phyloP scores from a whole-genome alignment of 2,329 filamentous ascomycete species.

The Fulvia fulva region DNA sequence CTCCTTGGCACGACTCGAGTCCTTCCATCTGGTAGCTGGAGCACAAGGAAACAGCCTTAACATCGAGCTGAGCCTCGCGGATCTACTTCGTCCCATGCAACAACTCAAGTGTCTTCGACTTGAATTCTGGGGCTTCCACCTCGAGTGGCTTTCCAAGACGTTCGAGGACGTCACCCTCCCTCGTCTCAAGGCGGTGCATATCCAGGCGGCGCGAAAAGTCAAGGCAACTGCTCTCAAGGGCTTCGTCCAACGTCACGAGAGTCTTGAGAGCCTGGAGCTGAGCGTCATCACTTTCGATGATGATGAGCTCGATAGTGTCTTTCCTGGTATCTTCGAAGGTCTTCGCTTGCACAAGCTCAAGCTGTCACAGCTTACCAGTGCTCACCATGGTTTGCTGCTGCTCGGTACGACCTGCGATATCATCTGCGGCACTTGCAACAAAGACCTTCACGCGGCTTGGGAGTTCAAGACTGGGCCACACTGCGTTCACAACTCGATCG shows the following conservation, averaged over 20 bases:
- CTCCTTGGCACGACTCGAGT: background rate
- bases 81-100: background rate
- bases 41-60: background rate
- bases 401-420: slow-evolving; percentile 2
- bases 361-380: slow-evolving; percentile 9
- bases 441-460: slow-evolving; percentile 5
- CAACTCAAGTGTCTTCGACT: slow-evolving; percentile 8
- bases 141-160: slow-evolving; percentile 4
- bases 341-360: slow-evolving; percentile 6
- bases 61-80: slow-evolving; percentile 1
- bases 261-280: slow-evolving; percentile 4
- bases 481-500: slow-evolving; percentile 5
- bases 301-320: background rate
- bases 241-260: slow-evolving; percentile 8
- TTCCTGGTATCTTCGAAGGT: slow-evolving; percentile 6
- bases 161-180: slow-evolving; percentile 6
- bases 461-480: slow-evolving; percentile 1
- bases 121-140: slow-evolving; percentile 6
- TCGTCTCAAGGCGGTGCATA: background rate
- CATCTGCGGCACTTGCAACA: slow-evolving; percentile 6
- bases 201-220: slow-evolving; percentile 8
- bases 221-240: background rate
- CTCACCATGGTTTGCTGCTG: slow-evolving; percentile 5
- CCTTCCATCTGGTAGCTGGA: background rate
- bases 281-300: slow-evolving; percentile 8